Evolutionary conservation across 2,329 filamentous ascomycete species (phyloP).

Genomic region (Aspergillus versicolor): DNA sequence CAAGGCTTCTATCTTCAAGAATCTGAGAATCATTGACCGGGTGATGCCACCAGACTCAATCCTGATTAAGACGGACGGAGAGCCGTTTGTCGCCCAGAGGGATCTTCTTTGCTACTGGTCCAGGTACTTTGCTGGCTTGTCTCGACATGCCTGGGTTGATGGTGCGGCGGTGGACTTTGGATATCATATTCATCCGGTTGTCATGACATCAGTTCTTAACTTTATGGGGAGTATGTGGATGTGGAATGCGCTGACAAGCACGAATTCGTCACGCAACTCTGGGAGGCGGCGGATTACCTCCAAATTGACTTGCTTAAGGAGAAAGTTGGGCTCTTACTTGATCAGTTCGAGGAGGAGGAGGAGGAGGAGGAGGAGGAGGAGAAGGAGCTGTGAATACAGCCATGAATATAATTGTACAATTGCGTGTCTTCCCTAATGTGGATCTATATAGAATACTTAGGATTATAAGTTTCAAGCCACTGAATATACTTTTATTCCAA

Average conservation of each 20-base stretch:
- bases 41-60: neutral
- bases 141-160: neutral
- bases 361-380: neutral
- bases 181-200: neutral
- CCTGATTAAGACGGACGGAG: neutral
- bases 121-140: neutral
- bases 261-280: neutral
- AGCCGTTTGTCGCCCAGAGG: neutral
- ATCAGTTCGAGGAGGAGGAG: neutral
- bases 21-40: neutral
- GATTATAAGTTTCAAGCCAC: too few relatives aligned
- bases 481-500: too few relatives aligned
- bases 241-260: neutral
- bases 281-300: neutral
- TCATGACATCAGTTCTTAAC: neutral
- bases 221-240: neutral
- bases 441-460: too few relatives aligned
- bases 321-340: neutral
- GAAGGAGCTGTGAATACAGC: neutral
- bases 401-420: too few relatives aligned
- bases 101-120: neutral
- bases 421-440: too few relatives aligned
- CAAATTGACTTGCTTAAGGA: neutral
- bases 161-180: neutral
- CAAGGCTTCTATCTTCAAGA: neutral